Evolutionary conservation across 2,329 filamentous ascomycete genomes (phyloP), one percentile per base, ranked within the genome.

Genomic region (Verticillium longisporum): DNA sequence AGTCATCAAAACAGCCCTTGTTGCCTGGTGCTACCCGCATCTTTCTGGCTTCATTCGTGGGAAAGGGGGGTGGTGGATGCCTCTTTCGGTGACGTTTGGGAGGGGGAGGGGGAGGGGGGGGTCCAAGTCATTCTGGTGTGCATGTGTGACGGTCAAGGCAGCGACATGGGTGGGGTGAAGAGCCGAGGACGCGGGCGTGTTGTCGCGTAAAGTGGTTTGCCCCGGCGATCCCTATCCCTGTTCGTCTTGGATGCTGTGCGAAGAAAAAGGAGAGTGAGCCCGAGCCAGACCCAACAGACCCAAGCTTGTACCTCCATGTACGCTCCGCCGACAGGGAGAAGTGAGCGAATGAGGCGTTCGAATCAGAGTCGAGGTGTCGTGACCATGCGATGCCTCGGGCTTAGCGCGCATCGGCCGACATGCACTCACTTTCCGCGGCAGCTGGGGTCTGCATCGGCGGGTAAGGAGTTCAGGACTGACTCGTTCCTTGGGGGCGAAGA

Each of bases 141-240:
- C 57, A 58, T 60, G 41, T 56, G 26, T 59, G 55, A 58, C 59
- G 59, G 58, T 37, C 41, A 50, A 50, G 41, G 41, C 41, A 50
- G 41, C 41, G 41, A 50, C n/a, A n/a, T 10, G n/a, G 41, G 18
- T 50, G 41, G 41, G 41, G 41, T 50, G 41, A 26, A n/a, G 41
- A 26, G 41, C 41, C 41, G 41, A 50, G 41, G 41, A 50, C 41
- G 41, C 41, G 41, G 37, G 60, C 71, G 71, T 65, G 64, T 67
- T 63, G 70, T 70, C 73, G 72, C 72, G 72, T 75, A 74, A 73
- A 74, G 72, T 74, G 72, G 71, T 72, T 73, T 66, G 57, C 13
- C 57, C 61, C 38, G 61, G 50, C 57, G 62, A 62, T 71, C 61
- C 41, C 13, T n/a, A 41, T 50, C 41, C 41, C 41, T 50, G 41